Conservation (phyloP, 129 eudicot genomes). For the Pseudognaphalium luteoalbum region DNA sequence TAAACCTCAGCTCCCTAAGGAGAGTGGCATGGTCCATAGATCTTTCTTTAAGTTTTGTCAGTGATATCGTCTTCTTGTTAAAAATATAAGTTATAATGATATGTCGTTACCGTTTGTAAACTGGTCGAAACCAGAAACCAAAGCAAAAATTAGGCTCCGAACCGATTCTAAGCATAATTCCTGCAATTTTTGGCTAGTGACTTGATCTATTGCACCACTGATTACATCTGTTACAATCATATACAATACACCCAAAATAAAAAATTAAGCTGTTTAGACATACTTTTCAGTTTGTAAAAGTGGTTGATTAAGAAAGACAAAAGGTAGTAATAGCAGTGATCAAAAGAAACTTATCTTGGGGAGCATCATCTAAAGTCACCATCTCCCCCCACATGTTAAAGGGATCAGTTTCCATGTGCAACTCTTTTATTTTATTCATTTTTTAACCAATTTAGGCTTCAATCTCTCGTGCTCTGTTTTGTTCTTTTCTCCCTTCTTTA, state of each 20-base stretch:
- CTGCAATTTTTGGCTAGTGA: neutral
- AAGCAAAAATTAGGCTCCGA: neutral
- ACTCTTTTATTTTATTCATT: slow-evolving; percentile 35
- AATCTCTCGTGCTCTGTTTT: slow-evolving; percentile 36
- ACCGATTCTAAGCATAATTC: neutral
- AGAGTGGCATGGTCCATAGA: no score
- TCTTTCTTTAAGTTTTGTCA: no score
- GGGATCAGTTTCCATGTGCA: slow-evolving; percentile 64
- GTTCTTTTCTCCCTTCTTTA: slow-evolving; percentile 33
- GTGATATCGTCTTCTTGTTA: no score
- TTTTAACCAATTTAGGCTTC: slow-evolving; percentile 17
- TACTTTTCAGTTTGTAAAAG: neutral
- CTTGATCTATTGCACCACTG: neutral
- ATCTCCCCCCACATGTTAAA: slow-evolving; percentile 47
- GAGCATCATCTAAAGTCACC: slow-evolving; percentile 40
- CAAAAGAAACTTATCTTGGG: slow-evolving; percentile 24
- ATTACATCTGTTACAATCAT: neutral
- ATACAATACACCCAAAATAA: no score
- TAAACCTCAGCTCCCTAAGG: no score
- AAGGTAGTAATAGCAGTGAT: slow-evolving; percentile 17
- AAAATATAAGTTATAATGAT: no score
- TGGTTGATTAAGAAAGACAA: slow-evolving; percentile 26
- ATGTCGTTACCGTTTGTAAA: neutral
- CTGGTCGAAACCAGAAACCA: neutral
- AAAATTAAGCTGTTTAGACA: neutral